Evolutionary conservation across 225 moss, liverwort and hornwort genomes (phyloP), one percentile per base, ranked within the genome.

Genomic region (Pseudisothecium myosuroides): DNA sequence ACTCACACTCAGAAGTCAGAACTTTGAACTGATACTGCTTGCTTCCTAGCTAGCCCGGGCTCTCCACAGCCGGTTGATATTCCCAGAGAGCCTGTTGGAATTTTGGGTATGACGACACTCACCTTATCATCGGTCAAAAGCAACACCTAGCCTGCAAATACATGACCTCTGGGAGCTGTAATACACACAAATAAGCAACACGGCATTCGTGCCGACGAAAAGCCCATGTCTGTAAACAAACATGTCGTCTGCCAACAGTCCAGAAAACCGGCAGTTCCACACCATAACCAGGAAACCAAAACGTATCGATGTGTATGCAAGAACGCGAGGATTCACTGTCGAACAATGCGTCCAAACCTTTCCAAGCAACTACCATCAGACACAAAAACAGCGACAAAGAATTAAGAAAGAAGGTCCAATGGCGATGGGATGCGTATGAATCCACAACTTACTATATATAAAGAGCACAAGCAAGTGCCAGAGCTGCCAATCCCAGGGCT

Each of bases 401-500:
- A 28, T 28, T 15, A 18, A 41, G 23, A 43, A 39, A 83, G 19
- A 83, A 41, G 63, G 31, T 63, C 31, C 63, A 63, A 63, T 31
- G 63, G 29, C 31, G 31, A 29, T 31, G 63, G 60, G 74, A 87
- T 87, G 59, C 52, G 36, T 5, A 78, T 52, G 52, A 84, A 90
- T 87, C 61, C 59, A 83, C 61, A 50, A 14, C 77, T 79, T 34
- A 64, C 32, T 79, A n/a, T n/a, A n/a, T n/a, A n/a, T n/a, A n/a
- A n/a, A n/a, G n/a, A n/a, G 81, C 88, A 86, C 72, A 85, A 88
- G 83, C 86, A 88, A 79, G 73, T 83, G 88, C 68, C 80, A 86
- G 80, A 88, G 28, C 47, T 90, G 45, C 6, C 75, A 54, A 72
- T 79, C 47, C 80, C 72, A 63, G 37, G 56, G 27, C 76, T 82